A percentile compares a stretch with the other conserved stretches of the same genome.
Evolutionary conservation across 345 rosid genomes (phyloP).

Genomic region (Eucalyptus curtisii): DNA sequence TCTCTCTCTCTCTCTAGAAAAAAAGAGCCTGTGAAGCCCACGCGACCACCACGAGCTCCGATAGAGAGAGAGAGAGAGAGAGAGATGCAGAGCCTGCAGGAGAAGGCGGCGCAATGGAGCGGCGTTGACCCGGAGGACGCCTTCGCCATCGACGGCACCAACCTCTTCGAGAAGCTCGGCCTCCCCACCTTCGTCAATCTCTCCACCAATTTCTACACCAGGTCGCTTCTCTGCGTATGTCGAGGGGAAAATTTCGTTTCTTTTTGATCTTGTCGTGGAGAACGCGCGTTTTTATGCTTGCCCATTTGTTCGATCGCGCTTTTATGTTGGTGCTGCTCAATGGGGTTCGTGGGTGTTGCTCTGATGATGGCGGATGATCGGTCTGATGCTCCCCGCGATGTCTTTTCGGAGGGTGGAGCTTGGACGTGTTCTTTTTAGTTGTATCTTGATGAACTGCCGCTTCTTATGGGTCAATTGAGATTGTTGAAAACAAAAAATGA

Average conservation of each 20-base stretch:
- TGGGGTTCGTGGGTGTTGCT: not conserved
- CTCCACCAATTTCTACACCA: slow-evolving; percentile 85
- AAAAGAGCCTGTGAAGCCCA: not conserved
- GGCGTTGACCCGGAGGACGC: slow-evolving; percentile 69
- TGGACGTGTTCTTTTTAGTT: not conserved
- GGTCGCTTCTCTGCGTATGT: slow-evolving; percentile 8
- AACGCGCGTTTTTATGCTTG: not conserved
- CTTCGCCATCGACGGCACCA: slow-evolving; percentile 65
- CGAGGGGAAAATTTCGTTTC: not conserved
- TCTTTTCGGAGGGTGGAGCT: not conserved
- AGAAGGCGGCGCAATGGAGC: slow-evolving; percentile 80
- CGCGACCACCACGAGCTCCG: not conserved
- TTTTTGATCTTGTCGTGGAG: not conserved
- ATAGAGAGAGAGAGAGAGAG: not conserved
- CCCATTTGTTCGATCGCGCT: not conserved
- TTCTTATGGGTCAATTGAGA: not conserved
- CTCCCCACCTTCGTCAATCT: slow-evolving; percentile 73
- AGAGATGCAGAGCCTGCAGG: slow-evolving; percentile 70
- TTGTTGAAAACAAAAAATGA: not conserved
- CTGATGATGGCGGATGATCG: not conserved
- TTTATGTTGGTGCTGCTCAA: not conserved
- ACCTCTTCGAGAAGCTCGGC: slow-evolving; percentile 67
- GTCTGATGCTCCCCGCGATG: not conserved
- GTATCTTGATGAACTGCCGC: not conserved
- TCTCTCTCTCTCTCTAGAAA: not conserved